phyloP scores from a whole-genome alignment of 139 green algal species.

The Pseudopediastrum boryanum region DNA sequence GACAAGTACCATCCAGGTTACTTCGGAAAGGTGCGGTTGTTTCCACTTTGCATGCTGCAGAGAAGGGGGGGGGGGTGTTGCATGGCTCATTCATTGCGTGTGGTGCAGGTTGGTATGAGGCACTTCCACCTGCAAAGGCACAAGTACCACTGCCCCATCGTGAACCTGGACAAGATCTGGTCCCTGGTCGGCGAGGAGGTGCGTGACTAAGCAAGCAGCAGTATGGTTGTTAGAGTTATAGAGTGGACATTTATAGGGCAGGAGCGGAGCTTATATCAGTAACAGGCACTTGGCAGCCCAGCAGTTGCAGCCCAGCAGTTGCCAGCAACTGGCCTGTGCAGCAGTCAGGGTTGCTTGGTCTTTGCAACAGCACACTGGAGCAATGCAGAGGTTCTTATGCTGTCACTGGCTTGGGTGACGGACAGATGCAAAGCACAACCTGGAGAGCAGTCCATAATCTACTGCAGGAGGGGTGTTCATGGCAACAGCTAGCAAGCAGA shows the following conservation, averaged over 20 bases:
- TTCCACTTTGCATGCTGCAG: not conserved
- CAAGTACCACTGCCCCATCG: constrained; percentile 93
- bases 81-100: no score
- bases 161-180: constrained; percentile 99
- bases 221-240: no score
- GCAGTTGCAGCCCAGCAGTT: not conserved
- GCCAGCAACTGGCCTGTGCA: not conserved
- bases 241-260: no score
- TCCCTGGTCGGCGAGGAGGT: constrained; percentile 90
- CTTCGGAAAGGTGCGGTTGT: constrained; percentile 89
- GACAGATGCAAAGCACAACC: no score
- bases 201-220: constrained; percentile 16
- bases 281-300: not conserved
- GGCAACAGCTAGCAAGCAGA: not conserved
- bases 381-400: no score
- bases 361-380: no score
- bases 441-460: no score
- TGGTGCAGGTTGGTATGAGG: constrained; percentile 94
- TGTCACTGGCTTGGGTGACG: no score
- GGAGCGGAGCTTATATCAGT: no score
- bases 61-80: no score
- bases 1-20: constrained; percentile 99
- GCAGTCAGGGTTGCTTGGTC: no score
- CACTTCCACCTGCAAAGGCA: constrained; percentile 98
- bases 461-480: not conserved